A percentile compares a stretch with the other conserved stretches of the same genome.
Conservation (phyloP, 202 grass and related monocot genomes). For the Digitaria exilis region DNA sequence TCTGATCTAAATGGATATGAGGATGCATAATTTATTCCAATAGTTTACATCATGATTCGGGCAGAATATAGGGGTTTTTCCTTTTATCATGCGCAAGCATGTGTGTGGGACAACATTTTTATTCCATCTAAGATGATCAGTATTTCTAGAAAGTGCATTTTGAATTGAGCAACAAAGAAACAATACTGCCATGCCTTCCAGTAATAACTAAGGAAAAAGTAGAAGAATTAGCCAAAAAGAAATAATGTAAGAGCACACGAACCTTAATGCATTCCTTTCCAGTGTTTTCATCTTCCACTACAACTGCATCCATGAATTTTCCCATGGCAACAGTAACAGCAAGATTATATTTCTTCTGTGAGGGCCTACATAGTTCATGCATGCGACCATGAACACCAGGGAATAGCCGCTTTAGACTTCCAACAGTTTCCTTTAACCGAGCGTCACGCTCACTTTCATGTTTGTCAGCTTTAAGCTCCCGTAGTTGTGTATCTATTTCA, state of each 20-base stretch:
- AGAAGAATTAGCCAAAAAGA: slow-evolving; percentile 28
- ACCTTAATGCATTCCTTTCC: slow-evolving; percentile 99
- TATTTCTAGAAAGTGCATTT: slow-evolving; percentile 24
- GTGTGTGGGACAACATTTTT: neutral
- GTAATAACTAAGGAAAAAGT: neutral
- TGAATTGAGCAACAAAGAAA: neutral
- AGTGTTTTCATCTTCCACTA: slow-evolving; percentile 96
- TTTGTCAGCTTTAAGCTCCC: slow-evolving; percentile 95
- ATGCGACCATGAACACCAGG: slow-evolving; percentile 98
- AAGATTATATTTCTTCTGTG: slow-evolving; percentile 98
- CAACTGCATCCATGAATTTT: slow-evolving; percentile 97
- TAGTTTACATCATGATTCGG: neutral
- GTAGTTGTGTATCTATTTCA: slow-evolving; percentile 78
- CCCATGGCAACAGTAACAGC: slow-evolving; percentile 99
- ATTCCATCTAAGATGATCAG: slow-evolving; percentile 23
- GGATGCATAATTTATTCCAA: neutral
- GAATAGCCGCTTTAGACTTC: slow-evolving; percentile 86
- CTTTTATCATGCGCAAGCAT: slow-evolving; percentile 10
- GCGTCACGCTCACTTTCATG: slow-evolving; percentile 94
- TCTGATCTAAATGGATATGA: neutral
- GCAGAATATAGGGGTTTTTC: neutral
- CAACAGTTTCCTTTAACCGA: slow-evolving; percentile 84
- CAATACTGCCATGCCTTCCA: neutral
- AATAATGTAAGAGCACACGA: slow-evolving; percentile 31
- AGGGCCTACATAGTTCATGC: slow-evolving; percentile 95